A percentile compares a stretch with the other conserved stretches of the same genome.
phyloP scores from a whole-genome alignment of 2,329 filamentous ascomycete species.

The Paraphoma chrysanthemicola region DNA sequence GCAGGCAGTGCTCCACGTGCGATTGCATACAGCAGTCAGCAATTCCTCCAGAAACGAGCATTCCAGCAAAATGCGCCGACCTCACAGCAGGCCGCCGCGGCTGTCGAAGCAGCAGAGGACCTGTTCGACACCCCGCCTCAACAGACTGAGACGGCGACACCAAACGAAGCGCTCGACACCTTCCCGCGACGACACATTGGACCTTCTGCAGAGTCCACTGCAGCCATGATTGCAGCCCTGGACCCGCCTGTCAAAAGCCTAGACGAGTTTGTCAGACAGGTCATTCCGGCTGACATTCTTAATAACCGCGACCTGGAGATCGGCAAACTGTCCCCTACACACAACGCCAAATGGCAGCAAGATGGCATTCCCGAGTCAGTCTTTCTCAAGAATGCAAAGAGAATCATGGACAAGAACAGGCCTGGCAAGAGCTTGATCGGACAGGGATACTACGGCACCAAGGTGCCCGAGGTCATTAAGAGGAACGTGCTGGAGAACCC shows the following conservation, averaged over 20 bases:
- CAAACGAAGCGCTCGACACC: constrained; percentile 62
- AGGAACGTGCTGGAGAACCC: constrained; percentile 92
- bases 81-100: constrained; percentile 23
- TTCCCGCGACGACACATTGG: constrained; percentile 89
- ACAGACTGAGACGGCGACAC: constrained; percentile 21
- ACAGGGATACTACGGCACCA: constrained; percentile 85
- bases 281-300: constrained; percentile 81
- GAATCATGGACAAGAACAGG: constrained; percentile 67
- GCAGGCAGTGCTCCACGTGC: constrained; percentile 23
- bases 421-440: constrained; percentile 77
- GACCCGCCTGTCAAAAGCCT: constrained; percentile 75
- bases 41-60: constrained; percentile 21
- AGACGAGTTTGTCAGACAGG: constrained; percentile 84
- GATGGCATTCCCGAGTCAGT: constrained; percentile 62
- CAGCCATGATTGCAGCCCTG: constrained; percentile 80
- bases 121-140: constrained; percentile 36
- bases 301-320: constrained; percentile 70
- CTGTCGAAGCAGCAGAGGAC: constrained; percentile 35
- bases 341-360: constrained; percentile 49
- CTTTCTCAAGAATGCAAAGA: constrained; percentile 60
- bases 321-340: constrained; percentile 45
- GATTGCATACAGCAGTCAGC: constrained; percentile 21
- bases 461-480: constrained; percentile 88
- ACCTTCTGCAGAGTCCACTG: constrained; percentile 71
- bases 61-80: constrained; percentile 32